Conservation (phyloP, 2,329 filamentous ascomycete genomes). For the Aureobasidium sp. region DNA sequence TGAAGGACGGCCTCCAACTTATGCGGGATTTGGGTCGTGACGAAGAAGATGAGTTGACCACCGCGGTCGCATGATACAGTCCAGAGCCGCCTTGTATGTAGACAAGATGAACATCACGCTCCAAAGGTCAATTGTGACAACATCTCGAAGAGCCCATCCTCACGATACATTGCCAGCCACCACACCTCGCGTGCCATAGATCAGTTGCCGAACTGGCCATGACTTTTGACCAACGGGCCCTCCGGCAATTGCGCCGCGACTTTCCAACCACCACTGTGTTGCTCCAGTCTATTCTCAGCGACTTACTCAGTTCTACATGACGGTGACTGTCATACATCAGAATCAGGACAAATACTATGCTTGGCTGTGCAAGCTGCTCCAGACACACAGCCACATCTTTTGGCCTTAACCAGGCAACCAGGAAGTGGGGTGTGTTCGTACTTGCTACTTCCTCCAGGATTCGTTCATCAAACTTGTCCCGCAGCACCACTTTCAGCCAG, state of each 20-base stretch:
- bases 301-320: not conserved
- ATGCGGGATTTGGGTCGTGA: not conserved
- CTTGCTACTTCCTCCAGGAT: not conserved
- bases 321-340: not conserved
- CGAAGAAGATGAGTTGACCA: not conserved
- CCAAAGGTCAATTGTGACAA: not conserved
- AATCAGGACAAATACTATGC: not conserved
- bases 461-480: not conserved
- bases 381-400: not conserved
- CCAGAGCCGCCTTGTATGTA: not conserved
- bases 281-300: not conserved
- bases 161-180: not conserved
- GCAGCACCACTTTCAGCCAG: constrained; percentile 2
- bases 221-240: not conserved
- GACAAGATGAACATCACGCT: not conserved
- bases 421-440: not conserved
- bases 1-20: not conserved
- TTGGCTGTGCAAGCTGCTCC: not conserved
- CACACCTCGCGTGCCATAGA: not conserved
- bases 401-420: not conserved
- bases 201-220: not conserved
- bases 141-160: not conserved
- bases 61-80: not conserved
- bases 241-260: not conserved
- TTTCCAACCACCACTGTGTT: not conserved